These are phyloP conservation scores for Fusarium veterinarium DNA, from an alignment of 2,329 filamentous ascomycete species.

Conservation along the genomic window DNA sequence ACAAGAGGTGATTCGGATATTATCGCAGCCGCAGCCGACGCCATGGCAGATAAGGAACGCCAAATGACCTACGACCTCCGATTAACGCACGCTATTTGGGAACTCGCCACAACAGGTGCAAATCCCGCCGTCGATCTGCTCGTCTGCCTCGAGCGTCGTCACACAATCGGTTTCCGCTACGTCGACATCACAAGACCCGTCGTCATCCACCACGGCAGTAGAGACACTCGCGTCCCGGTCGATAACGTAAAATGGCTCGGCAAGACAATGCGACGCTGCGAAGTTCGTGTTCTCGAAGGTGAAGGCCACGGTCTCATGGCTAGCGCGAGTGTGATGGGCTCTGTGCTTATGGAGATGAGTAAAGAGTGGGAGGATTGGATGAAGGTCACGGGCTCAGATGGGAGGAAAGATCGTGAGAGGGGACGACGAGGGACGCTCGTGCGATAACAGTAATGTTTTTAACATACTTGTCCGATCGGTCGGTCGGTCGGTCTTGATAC, in stretches of 20 bases:
- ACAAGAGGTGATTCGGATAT: slow-evolving; percentile 44
- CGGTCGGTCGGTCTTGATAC: slow-evolving; percentile 28
- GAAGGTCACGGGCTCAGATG: slow-evolving; percentile 63
- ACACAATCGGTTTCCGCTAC: slow-evolving; percentile 95
- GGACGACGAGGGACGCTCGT: slow-evolving; percentile 45
- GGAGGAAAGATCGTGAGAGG: slow-evolving; percentile 49
- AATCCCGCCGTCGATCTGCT: slow-evolving; percentile 95
- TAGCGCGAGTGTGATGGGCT: slow-evolving; percentile 90
- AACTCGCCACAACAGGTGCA: slow-evolving; percentile 87
- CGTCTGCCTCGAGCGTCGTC: slow-evolving; percentile 89
- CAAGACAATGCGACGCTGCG: slow-evolving; percentile 91
- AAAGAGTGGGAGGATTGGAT: slow-evolving; percentile 94
- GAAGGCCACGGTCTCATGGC: slow-evolving; percentile 98
- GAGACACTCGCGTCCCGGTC: slow-evolving; percentile 90
- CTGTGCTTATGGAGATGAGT: slow-evolving; percentile 93
- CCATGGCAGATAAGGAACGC: slow-evolving; percentile 76
- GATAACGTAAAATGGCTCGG: slow-evolving; percentile 97
- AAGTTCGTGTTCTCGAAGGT: slow-evolving; percentile 88
- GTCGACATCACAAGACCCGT: slow-evolving; percentile 93
- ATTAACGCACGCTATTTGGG: slow-evolving; percentile 94
- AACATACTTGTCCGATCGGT: not conserved
- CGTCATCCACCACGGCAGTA: slow-evolving; percentile 92
- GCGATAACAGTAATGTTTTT: slow-evolving; percentile 4
- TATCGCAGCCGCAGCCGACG: slow-evolving; percentile 67
- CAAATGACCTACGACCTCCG: slow-evolving; percentile 83